Percentiles rank a stretch among this genome's conserved stretches.
Evolutionary conservation across 768 basidiomycete species (phyloP).

Genomic region (Pleurotus sapidus): DNA sequence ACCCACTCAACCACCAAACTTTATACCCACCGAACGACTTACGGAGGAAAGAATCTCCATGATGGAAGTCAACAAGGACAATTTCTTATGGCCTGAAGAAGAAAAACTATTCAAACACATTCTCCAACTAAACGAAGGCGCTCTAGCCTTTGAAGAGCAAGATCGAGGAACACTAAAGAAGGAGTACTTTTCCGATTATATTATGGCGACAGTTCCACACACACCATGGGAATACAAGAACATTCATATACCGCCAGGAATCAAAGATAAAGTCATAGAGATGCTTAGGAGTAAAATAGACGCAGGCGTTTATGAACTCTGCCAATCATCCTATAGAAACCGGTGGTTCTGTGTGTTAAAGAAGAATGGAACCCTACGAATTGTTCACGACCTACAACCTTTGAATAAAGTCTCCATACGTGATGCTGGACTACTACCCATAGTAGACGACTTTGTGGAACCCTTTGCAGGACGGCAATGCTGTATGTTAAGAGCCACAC

Average conservation of each 20-base stretch:
- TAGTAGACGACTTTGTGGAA: slow-evolving; percentile 29
- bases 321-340: slow-evolving; percentile 30
- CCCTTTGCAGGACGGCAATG: slow-evolving; percentile 21
- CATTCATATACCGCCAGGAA: slow-evolving; percentile 32
- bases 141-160: slow-evolving; percentile 20
- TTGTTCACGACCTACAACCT: slow-evolving; percentile 36
- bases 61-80: slow-evolving; percentile 12
- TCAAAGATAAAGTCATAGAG: slow-evolving; percentile 24
- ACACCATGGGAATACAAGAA: slow-evolving; percentile 30
- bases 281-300: slow-evolving; percentile 28
- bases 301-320: slow-evolving; percentile 33
- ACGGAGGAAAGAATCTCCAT: slow-evolving; percentile 5
- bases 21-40: slow-evolving; percentile 9
- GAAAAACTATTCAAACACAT: slow-evolving; percentile 18
- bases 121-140: slow-evolving; percentile 15
- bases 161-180: slow-evolving; percentile 12
- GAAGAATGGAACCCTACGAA: slow-evolving; percentile 26
- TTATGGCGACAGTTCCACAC: slow-evolving; percentile 29
- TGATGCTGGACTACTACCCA: slow-evolving; percentile 31
- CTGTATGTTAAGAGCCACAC: too few relatives aligned
- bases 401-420: slow-evolving; percentile 34
- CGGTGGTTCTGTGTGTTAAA: slow-evolving; percentile 37
- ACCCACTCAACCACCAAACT: slow-evolving; percentile 18
- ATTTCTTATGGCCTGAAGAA: slow-evolving; percentile 21
- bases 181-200: slow-evolving; percentile 21